Percentiles rank a stretch among this genome's conserved stretches.
phyloP scores from a whole-genome alignment of 148 eudicot genomes.

The Talinum fruticosum region DNA sequence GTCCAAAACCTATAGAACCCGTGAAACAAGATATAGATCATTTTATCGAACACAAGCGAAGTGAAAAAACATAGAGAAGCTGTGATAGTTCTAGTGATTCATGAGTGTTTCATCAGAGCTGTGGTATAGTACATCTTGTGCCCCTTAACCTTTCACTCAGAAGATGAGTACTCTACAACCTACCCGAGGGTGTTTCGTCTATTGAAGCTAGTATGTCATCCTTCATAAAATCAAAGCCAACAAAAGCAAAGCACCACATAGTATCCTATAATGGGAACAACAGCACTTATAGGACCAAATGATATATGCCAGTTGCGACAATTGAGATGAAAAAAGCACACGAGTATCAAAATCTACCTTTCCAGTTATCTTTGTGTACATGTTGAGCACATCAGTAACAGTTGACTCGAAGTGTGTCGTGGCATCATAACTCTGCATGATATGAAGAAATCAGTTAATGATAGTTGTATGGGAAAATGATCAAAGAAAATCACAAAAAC shows the following conservation, averaged over 20 bases:
- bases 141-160: too few relatives aligned
- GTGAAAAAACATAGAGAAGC: too few relatives aligned
- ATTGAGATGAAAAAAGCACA: background rate
- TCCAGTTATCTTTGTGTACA: constrained; percentile 90
- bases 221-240: too few relatives aligned
- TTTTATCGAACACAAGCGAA: background rate
- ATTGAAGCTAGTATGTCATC: too few relatives aligned
- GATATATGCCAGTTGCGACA: background rate
- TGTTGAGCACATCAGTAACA: constrained; percentile 78
- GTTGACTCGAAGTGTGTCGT: constrained; percentile 99
- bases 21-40: background rate
- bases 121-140: too few relatives aligned
- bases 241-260: too few relatives aligned
- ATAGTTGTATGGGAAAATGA: background rate
- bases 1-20: constrained; percentile 60
- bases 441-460: constrained; percentile 13
- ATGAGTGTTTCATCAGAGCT: too few relatives aligned
- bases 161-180: too few relatives aligned
- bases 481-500: background rate
- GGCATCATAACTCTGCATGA: constrained; percentile 82
- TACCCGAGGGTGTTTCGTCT: too few relatives aligned
- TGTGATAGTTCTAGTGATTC: too few relatives aligned
- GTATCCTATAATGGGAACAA: too few relatives aligned
- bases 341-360: constrained; percentile 48
- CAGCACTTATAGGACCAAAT: too few relatives aligned